Base-by-base conservation (phyloP, 2,329 filamentous ascomycete genomes). In the Exophiala mesophila region DNA sequence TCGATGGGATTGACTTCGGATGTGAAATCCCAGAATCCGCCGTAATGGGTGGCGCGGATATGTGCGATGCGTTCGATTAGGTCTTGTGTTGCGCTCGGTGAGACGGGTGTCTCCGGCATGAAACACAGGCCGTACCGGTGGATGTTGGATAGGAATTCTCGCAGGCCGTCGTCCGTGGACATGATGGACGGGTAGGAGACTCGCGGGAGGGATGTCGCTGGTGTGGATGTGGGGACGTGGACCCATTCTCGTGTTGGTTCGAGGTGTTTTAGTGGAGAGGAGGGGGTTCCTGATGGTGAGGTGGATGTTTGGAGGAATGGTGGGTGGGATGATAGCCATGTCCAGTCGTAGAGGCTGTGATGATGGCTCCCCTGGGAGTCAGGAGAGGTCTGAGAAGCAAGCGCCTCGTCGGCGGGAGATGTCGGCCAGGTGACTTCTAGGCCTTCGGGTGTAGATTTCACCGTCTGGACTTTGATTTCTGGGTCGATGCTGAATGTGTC, bases 41-140 rank as follows among this genome's bases (percentile, higher is more conserved):
- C 90, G 63, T 97, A 98, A 61, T 97, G 92, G 0, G 92, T 98
- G 48, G 83, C 74, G 13, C 89, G 79, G 56, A 97, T 89, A 51
- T 90, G 90, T 0, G 88, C 79, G 50, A 98, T 94, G 41, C 80
- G 78, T 58, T 86, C 76, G 2, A 97, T 71, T 1, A 96, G 71
- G n/a, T 69, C 61, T 63, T 90, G 66, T 0, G 89, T 96, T 4
- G 81, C 75, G 51, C 82, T 72, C 0, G 87, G 84, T 6, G 35
- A 45, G 8, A 48, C 17, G 3, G 54, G 52, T 7, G 50, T 55
- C 12, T 37, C 37, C 6, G 52, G 45, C 34, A 55, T 46, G 37
- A 54, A 52, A 36, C 45, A 47, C 8, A 55, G 47, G 10, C 50
- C 52, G 23, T 41, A 44, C 4, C 40, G 44, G 16, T 52, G 49